Conservation (phyloP, 768 basidiomycete species). For the Sarcodon sp. region DNA sequence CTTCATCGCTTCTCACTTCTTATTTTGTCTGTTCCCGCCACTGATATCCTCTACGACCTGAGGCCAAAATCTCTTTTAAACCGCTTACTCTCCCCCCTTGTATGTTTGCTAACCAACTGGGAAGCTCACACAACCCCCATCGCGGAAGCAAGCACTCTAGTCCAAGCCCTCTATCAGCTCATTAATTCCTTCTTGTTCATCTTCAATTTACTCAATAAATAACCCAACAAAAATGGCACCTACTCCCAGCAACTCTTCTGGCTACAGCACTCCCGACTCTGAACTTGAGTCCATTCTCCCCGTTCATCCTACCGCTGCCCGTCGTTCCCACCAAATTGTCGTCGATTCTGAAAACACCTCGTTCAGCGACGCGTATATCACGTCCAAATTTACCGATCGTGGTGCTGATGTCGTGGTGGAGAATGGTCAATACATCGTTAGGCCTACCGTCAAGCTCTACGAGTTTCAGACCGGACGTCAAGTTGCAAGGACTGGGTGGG, state of each 20-base stretch:
- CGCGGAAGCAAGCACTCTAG: slow-evolving; percentile 79
- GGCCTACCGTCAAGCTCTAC: slow-evolving; percentile 66
- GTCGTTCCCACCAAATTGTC: slow-evolving; percentile 62
- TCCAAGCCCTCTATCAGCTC: slow-evolving; percentile 48
- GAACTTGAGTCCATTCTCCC: slow-evolving; percentile 56
- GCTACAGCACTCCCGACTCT: slow-evolving; percentile 61
- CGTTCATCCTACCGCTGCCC: slow-evolving; percentile 77
- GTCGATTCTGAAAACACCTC: slow-evolving; percentile 73
- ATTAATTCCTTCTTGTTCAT: slow-evolving; percentile 18
- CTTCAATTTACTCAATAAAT: slow-evolving; percentile 5
- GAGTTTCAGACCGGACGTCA: slow-evolving; percentile 86
- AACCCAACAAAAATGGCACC: slow-evolving; percentile 33
- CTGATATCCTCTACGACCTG: not conserved
- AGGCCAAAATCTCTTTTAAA: slow-evolving; percentile 2
- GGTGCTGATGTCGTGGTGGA: slow-evolving; percentile 57
- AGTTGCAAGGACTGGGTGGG: slow-evolving; percentile 88
- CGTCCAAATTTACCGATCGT: slow-evolving; percentile 71
- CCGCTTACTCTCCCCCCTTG: slow-evolving; percentile 21
- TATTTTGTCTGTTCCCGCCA: not conserved
- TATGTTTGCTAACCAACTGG: slow-evolving; percentile 95
- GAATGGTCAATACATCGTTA: slow-evolving; percentile 67
- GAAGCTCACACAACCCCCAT: slow-evolving; percentile 79
- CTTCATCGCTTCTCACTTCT: not conserved
- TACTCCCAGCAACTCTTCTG: slow-evolving; percentile 38
- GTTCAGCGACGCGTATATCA: slow-evolving; percentile 77